Base-by-base conservation (phyloP, 805 yeast genomes). In the Wickerhamiella qilinensis region DNA sequence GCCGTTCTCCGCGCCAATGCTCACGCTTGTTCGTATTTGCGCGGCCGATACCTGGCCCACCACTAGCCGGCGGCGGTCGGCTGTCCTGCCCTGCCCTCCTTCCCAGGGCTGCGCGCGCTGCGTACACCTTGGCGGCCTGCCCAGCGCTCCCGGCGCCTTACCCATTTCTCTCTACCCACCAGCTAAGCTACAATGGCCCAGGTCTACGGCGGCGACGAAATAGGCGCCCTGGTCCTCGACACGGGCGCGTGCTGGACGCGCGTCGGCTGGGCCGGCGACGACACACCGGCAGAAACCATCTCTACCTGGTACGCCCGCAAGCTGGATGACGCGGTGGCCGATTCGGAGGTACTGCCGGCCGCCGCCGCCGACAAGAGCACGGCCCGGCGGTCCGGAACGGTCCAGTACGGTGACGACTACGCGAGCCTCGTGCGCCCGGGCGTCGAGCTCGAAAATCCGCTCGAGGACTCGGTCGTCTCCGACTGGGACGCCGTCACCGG, bases 211-310 rank as follows among this genome's bases (percentile, higher is more conserved):
- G 55, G 54, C 21, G 91, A 88, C 60, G 98, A 88, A 56, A 77
- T 91, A 45, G 75, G 84, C 46, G 94, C 97, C 20, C 68, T 91
- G 2, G 93, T 88, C 25, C 65, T 88, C 20, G 97, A 91, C 53
- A 86, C 94, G 1, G 97, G 97, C 27, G 77, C 94, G 9, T 73
- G 67, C 44, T 63, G 73, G 43, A 84, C 95, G 5, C 73, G 88
- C 38, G 73, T 78, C 16, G 98, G 98, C 1, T 85, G 73, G 57
- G 86, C 96, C 3, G 97, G 97, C 9, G 88, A 84, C 41, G 95
- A 86, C 54, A 68, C 73, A 38, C 98, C 98, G 11, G 71, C 77
- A 45, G 62, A 75, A 3, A 71, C 80, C 19, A 56, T 45, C 16
- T 37, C 47, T 9, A 39, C 47, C 20, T 18, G 30, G 25, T 50